Evolutionary conservation across 2,329 filamentous ascomycete species (phyloP).

Genomic region (Canariomyces notabilis): DNA sequence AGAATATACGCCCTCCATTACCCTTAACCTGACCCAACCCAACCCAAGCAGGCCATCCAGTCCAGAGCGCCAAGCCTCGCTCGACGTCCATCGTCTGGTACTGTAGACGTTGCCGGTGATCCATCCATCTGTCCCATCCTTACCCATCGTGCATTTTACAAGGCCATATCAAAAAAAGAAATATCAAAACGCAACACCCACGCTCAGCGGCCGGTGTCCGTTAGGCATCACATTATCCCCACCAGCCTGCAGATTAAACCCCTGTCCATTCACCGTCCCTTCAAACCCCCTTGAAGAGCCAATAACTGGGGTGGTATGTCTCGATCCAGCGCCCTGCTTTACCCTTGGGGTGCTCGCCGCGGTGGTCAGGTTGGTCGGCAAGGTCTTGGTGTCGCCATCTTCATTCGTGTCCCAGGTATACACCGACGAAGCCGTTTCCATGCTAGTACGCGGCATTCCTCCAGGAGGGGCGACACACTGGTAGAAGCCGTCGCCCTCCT

Average conservation of each 20-base stretch:
- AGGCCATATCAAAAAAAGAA: conserved; percentile 1
- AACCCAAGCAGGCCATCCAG: too few species aligned
- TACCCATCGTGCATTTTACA: background rate
- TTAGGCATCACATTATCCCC: background rate
- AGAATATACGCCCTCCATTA: background rate
- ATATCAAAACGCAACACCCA: conserved; percentile 42
- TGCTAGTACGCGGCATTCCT: conserved; percentile 35
- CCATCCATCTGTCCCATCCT: background rate
- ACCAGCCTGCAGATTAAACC: too few species aligned
- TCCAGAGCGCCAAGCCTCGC: background rate
- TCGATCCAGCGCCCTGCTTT: conserved; percentile 37
- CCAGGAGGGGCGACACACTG: conserved; percentile 44
- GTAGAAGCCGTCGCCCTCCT: conserved; percentile 52
- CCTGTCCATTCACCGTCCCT: too few species aligned
- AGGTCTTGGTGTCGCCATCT: conserved; percentile 38
- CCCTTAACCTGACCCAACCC: too few species aligned
- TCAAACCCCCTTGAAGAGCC: conserved; percentile 12
- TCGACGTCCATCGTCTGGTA: background rate
- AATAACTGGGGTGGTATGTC: conserved; percentile 30
- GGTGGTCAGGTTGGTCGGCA: conserved; percentile 46
- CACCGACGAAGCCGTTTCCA: conserved; percentile 35
- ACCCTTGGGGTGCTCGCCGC: conserved; percentile 41
- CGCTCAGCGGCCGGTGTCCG: conserved; percentile 36
- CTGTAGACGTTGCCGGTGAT: background rate
- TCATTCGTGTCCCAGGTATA: conserved; percentile 44